phyloP scores from a whole-genome alignment of 176 grass and related monocot genomes.

The Chloris gayana region DNA sequence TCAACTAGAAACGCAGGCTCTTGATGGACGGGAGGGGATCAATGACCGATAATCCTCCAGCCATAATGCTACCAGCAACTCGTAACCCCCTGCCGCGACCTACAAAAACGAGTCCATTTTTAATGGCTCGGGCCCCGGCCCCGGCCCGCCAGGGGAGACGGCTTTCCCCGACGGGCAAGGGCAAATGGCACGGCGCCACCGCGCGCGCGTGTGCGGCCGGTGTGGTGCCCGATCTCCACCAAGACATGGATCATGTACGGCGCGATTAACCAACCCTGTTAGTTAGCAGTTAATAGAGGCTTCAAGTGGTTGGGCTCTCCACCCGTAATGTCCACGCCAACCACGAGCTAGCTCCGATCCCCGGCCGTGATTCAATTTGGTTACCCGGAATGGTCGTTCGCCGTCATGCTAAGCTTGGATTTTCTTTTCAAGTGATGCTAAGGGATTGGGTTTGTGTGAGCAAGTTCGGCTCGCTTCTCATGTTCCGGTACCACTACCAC shows the following conservation, averaged over 20 bases:
- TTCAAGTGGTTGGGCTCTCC: background rate
- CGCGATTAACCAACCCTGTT: background rate
- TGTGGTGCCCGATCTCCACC: too few species aligned
- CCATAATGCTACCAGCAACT: background rate
- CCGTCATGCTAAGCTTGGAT: background rate
- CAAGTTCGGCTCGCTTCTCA: too few species aligned
- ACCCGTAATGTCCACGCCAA: background rate
- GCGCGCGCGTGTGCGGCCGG: background rate
- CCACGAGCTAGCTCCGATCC: background rate
- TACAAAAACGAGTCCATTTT: background rate
- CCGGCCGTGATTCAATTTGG: background rate
- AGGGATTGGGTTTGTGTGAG: too few species aligned
- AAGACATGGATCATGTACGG: too few species aligned
- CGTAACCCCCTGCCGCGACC: background rate
- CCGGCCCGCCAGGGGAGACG: too few species aligned
- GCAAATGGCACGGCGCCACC: too few species aligned
- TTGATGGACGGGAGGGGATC: background rate
- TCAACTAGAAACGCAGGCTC: slow-evolving; percentile 47
- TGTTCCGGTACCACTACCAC: too few species aligned
- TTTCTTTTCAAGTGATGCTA: too few species aligned
- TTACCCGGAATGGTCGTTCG: background rate
- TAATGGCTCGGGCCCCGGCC: background rate
- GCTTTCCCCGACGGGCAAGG: too few species aligned
- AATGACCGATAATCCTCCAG: background rate
- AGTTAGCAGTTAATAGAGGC: background rate